phyloP scores from a whole-genome alignment of 805 yeast genomes.

The Tetrapisispora pingtungensis region DNA sequence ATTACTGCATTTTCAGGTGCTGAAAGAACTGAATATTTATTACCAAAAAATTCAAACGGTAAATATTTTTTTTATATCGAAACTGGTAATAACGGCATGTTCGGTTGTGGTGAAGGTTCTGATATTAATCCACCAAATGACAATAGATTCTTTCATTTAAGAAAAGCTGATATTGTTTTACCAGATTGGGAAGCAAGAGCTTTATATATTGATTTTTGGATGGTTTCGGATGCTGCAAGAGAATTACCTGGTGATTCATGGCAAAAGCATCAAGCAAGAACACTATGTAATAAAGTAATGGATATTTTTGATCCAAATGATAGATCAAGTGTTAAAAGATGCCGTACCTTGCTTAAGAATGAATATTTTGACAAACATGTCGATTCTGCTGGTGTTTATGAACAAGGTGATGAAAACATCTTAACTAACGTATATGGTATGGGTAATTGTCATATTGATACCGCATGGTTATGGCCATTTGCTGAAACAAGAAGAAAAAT shows the following conservation, averaged over 20 bases:
- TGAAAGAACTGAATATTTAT: slow-evolving; percentile 62
- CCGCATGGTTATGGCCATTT: slow-evolving; percentile 99
- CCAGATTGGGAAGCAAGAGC: slow-evolving; percentile 77
- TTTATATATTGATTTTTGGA: slow-evolving; percentile 72
- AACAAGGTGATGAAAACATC: slow-evolving; percentile 30
- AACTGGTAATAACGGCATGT: slow-evolving; percentile 91
- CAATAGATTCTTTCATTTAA: slow-evolving; percentile 58
- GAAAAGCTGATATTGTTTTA: slow-evolving; percentile 64
- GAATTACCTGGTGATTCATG: slow-evolving; percentile 66
- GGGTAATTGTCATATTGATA: slow-evolving; percentile 95
- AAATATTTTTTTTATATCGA: slow-evolving; percentile 71
- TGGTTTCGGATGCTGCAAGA: slow-evolving; percentile 83
- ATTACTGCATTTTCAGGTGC: slow-evolving; percentile 79
- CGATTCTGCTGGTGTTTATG: slow-evolving; percentile 57
- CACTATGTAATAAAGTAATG: slow-evolving; percentile 73
- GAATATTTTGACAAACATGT: slow-evolving; percentile 53
- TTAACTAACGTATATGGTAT: slow-evolving; percentile 63
- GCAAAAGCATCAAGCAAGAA: slow-evolving; percentile 78
- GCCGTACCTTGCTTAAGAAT: slow-evolving; percentile 56
- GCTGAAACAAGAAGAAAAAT: slow-evolving; percentile 91
- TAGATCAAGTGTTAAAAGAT: slow-evolving; percentile 42
- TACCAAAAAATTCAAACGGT: slow-evolving; percentile 45
- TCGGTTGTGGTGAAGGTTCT: slow-evolving; percentile 59
- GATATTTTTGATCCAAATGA: slow-evolving; percentile 69
- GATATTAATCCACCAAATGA: slow-evolving; percentile 61